Conservation (phyloP, 2,329 filamentous ascomycete genomes). For the Paraphoma chrysanthemicola region DNA sequence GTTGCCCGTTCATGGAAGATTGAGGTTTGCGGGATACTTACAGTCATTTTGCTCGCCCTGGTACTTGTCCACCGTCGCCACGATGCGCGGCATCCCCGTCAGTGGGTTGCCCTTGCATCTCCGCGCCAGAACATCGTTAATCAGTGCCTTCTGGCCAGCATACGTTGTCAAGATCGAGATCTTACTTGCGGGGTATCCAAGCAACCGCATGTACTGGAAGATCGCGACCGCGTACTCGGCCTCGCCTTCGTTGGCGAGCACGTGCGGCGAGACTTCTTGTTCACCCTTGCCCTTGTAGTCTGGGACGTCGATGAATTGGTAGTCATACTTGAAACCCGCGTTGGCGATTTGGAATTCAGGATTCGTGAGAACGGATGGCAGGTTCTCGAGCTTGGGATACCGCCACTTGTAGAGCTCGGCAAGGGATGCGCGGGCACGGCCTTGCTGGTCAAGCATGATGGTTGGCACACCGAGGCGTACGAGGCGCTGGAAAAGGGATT, state of each 20-base stretch:
- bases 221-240: slow-evolving; percentile 96
- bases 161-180: slow-evolving; percentile 95
- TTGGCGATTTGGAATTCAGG: slow-evolving; percentile 83
- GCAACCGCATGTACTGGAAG: slow-evolving; percentile 95
- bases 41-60: slow-evolving; percentile 99
- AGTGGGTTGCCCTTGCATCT: slow-evolving; percentile 82
- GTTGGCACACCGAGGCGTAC: slow-evolving; percentile 92
- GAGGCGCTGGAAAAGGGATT: slow-evolving; percentile 90
- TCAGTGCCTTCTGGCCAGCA: slow-evolving; percentile 86
- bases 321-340: slow-evolving; percentile 90
- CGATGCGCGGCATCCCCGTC: slow-evolving; percentile 87
- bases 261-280: slow-evolving; percentile 88
- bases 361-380: slow-evolving; percentile 73
- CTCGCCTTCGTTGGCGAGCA: slow-evolving; percentile 95
- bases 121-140: slow-evolving; percentile 83
- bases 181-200: slow-evolving; percentile 83
- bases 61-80: slow-evolving; percentile 97
- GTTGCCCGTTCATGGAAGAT: background rate
- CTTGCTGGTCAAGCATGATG: slow-evolving; percentile 90
- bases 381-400: slow-evolving; percentile 79
- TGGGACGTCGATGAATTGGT: slow-evolving; percentile 94
- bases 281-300: slow-evolving; percentile 93
- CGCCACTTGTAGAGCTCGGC: slow-evolving; percentile 93
- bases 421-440: slow-evolving; percentile 84
- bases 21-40: slow-evolving; percentile 57